Evolutionary conservation across 805 yeast species (phyloP), one percentile per base, ranked within the genome.

Genomic region (Kuraishia floccosa): DNA sequence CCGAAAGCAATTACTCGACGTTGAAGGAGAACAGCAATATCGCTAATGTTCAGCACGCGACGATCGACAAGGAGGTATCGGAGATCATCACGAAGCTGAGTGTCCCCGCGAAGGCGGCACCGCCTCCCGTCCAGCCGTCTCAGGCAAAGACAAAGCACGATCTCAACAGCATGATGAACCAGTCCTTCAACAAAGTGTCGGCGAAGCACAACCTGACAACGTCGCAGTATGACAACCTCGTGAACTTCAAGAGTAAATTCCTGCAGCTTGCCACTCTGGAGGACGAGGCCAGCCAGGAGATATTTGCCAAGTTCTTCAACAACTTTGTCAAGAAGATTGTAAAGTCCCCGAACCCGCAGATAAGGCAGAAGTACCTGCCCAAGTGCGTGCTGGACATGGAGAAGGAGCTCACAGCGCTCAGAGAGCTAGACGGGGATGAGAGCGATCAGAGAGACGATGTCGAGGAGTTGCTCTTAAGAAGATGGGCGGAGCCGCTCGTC

Each of bases 161-260:
- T 17, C 39, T 63, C 18, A 52, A 48, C 28, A 45, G 58, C 18
- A 54, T 64, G 9, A 35, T 63, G 9, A 59, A 61, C 32, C 66
- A 60, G 35, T 56, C 64, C 1, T 60, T 64, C 38, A 52, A 50
- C 34, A 61, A 63, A 41, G 60, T 70, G 36, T 56, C 62, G 35
- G 47, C 61, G 32, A 65, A 63, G 43, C 65, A 66, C 47, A 72
- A 62, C 44, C 56, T 71, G 44, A 61, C 73, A 35, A 69, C 76
- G 12, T 55, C 66, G 36, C 72, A 71, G 44, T 69, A 70, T 44
- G 76, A 63, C 32, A 41, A 41, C 21, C 36, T 65, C 21, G 65
- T 55, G 1, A 41, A 51, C 4, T 58, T 62, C 39, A 63, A 65
- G 42, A 48, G 57, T 2, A 41, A 33, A 2, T 37, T 63, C 21